Conservation (phyloP, 805 yeast genomes). For the Suhomyces vadensis region DNA sequence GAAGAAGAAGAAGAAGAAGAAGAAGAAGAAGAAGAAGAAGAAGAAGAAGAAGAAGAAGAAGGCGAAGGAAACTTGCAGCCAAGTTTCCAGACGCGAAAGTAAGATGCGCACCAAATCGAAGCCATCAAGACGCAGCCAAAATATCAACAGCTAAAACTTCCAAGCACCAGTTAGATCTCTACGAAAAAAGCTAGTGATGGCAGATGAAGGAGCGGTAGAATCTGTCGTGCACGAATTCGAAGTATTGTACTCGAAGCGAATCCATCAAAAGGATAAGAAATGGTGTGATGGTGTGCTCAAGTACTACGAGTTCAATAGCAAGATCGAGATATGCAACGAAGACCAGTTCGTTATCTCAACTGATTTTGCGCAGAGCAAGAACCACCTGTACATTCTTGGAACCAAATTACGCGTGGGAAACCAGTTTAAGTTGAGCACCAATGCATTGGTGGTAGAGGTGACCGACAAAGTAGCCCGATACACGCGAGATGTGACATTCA, state of each 20-base stretch:
- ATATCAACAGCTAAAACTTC: too few relatives aligned
- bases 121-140: neutral
- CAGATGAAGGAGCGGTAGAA: slow-evolving; percentile 5
- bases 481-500: slow-evolving; percentile 6
- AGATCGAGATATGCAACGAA: slow-evolving; percentile 44
- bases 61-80: too few relatives aligned
- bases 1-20: too few relatives aligned
- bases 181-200: too few relatives aligned
- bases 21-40: too few relatives aligned
- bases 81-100: too few relatives aligned
- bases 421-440: slow-evolving; percentile 27
- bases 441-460: slow-evolving; percentile 21
- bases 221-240: slow-evolving; percentile 49
- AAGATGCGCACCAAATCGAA: neutral
- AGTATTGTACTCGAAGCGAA: slow-evolving; percentile 48
- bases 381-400: slow-evolving; percentile 16
- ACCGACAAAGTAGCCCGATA: slow-evolving; percentile 3
- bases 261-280: slow-evolving; percentile 46
- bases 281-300: slow-evolving; percentile 55
- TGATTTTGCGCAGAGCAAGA: slow-evolving; percentile 31
- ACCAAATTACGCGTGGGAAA: slow-evolving; percentile 17
- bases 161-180: neutral
- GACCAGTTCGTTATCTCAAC: slow-evolving; percentile 33
- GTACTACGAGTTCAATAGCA: slow-evolving; percentile 49
- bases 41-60: too few relatives aligned